Evolutionary conservation across 495 filamentous ascomycete species (phyloP).

Genomic region (Aspergillus kassunensis): DNA sequence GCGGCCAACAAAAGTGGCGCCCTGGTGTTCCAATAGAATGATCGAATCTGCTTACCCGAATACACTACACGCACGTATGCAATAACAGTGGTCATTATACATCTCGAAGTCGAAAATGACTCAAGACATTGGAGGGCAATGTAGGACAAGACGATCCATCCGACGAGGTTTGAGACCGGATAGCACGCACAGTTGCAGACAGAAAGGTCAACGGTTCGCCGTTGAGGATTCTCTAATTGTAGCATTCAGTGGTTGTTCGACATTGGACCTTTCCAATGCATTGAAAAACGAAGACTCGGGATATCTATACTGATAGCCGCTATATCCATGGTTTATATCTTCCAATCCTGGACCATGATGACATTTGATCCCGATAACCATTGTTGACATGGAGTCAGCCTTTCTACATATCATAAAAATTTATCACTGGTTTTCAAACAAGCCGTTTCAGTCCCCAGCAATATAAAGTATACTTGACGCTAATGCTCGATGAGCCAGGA

Average conservation of each 20-base stretch:
- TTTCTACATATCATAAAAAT: background rate
- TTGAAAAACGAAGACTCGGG: background rate
- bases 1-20: slow-evolving; percentile 5
- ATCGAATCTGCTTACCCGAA: background rate
- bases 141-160: slow-evolving; percentile 3
- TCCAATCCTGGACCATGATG: background rate
- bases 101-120: background rate
- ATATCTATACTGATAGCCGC: background rate
- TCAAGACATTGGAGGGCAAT: background rate
- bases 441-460: slow-evolving; percentile 7
- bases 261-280: background rate
- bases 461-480: slow-evolving; percentile 3
- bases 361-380: background rate
- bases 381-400: slow-evolving; percentile 8
- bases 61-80: slow-evolving; percentile 9
- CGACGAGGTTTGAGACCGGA: background rate
- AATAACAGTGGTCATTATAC: slow-evolving; percentile 8
- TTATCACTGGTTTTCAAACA: slow-evolving; percentile 6
- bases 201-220: background rate
- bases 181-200: background rate
- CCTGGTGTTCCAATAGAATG: background rate
- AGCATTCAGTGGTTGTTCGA: background rate
- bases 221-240: background rate
- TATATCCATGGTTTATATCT: background rate
- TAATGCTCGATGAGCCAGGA: slow-evolving; percentile 5